A percentile compares a stretch with the other conserved stretches of the same genome.
phyloP scores from a whole-genome alignment of 108 stramenopile genomes.

The Fragilariopsis cylindrus region DNA sequence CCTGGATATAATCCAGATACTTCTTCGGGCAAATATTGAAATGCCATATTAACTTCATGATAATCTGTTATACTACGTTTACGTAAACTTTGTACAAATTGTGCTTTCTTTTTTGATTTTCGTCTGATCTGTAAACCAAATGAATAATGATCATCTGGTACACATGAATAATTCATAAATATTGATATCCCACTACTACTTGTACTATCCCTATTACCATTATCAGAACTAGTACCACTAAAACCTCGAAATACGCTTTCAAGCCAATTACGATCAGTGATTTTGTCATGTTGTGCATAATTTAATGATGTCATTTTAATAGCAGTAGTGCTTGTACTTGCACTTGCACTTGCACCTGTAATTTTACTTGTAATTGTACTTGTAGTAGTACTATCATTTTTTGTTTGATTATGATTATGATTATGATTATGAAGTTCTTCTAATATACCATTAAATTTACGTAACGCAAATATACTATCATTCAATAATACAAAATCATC shows the following conservation, averaged over 20 bases:
- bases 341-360: too few relatives aligned
- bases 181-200: constrained; percentile 1
- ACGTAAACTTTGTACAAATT: constrained; percentile 3
- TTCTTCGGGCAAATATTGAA: neutral
- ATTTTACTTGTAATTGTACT: neutral
- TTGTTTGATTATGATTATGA: neutral
- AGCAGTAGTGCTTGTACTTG: too few relatives aligned
- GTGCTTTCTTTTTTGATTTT: neutral
- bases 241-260: constrained; percentile 23
- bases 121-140: neutral
- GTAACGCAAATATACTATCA: constrained; percentile 22
- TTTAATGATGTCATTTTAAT: neutral
- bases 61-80: constrained; percentile 11
- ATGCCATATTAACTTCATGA: constrained; percentile 15
- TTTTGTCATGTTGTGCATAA: neutral
- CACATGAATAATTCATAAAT: constrained; percentile 19
- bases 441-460: constrained; percentile 20
- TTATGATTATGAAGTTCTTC: constrained; percentile 3
- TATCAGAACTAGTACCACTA: neutral
- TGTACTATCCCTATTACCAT: too few relatives aligned
- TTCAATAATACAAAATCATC: constrained; percentile 14
- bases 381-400: neutral
- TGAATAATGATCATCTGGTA: neutral
- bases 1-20: neutral
- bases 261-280: constrained; percentile 6